Evolutionary conservation across 306 rosid genomes (phyloP).

Genomic region (Hippophae rhamnoides): DNA sequence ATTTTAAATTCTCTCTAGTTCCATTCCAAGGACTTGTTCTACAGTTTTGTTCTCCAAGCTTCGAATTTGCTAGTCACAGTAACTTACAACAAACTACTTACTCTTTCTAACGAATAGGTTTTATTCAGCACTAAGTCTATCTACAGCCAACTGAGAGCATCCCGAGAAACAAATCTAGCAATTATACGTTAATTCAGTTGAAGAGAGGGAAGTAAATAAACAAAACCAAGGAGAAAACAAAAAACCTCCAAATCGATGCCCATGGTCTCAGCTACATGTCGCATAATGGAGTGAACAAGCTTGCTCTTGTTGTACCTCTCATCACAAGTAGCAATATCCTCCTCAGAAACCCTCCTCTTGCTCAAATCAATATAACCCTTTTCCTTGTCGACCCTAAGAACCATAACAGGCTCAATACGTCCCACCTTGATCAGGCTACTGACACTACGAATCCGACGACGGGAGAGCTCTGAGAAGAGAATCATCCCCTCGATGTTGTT

Average conservation of each 20-base stretch:
- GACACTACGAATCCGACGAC: conserved; percentile 87
- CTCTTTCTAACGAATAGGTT: no score
- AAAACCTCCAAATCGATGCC: conserved; percentile 72
- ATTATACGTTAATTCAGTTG: no score
- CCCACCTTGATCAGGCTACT: conserved; percentile 79
- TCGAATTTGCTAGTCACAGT: no score
- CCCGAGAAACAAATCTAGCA: no score
- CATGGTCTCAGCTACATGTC: conserved; percentile 83
- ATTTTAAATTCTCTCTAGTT: no score
- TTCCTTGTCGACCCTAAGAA: conserved; percentile 77
- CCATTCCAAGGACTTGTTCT: no score
- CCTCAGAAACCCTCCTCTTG: conserved; percentile 79
- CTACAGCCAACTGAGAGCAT: no score
- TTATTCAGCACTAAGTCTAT: no score
- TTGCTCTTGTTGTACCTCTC: conserved; percentile 97
- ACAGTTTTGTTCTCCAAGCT: no score
- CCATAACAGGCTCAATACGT: conserved; percentile 89
- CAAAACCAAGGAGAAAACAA: not conserved
- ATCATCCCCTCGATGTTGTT: conserved; percentile 93
- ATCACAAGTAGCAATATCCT: conserved; percentile 77
- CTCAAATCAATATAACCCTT: conserved; percentile 90
- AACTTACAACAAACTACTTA: no score
- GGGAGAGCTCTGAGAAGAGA: conserved; percentile 83
- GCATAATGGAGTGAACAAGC: conserved; percentile 97
- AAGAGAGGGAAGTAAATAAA: not conserved